Evolutionary conservation across 768 basidiomycete species (phyloP).

Genomic region (Auricularia sp.): DNA sequence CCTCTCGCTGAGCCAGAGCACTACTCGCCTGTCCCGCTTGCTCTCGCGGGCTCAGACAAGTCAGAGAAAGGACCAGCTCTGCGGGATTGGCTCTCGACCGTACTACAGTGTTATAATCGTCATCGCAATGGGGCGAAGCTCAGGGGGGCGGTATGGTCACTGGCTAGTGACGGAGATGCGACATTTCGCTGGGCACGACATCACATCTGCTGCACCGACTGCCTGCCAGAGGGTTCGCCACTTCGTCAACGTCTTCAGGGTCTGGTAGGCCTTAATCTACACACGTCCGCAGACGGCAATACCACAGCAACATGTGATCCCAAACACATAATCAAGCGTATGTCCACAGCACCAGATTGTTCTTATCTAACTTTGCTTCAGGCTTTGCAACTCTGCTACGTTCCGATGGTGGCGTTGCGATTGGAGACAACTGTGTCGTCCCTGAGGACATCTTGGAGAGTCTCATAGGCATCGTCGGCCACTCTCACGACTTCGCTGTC

Average conservation of each 20-base stretch:
- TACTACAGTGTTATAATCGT: not conserved
- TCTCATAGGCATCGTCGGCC: not conserved
- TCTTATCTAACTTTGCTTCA: not conserved
- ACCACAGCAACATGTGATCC: not conserved
- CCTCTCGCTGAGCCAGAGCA: not conserved
- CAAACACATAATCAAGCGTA: not conserved
- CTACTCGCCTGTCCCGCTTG: not conserved
- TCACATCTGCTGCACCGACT: not conserved
- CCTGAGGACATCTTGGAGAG: not conserved
- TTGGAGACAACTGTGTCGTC: not conserved
- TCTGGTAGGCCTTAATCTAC: not conserved
- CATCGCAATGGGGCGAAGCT: not conserved
- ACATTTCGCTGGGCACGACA: not conserved
- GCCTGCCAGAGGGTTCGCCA: not conserved
- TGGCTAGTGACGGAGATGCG: not conserved
- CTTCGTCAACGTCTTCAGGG: not conserved
- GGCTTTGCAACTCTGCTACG: not conserved
- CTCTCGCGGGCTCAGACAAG: not conserved
- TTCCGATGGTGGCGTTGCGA: not conserved
- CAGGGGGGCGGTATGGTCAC: not conserved
- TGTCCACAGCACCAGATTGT: not conserved
- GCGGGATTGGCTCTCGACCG: not conserved
- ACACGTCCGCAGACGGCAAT: not conserved
- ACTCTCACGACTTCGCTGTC: not conserved
- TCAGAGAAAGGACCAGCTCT: not conserved